Base-by-base conservation (phyloP, 208 protist genomes). In the Novymonas esmeraldas region DNA sequence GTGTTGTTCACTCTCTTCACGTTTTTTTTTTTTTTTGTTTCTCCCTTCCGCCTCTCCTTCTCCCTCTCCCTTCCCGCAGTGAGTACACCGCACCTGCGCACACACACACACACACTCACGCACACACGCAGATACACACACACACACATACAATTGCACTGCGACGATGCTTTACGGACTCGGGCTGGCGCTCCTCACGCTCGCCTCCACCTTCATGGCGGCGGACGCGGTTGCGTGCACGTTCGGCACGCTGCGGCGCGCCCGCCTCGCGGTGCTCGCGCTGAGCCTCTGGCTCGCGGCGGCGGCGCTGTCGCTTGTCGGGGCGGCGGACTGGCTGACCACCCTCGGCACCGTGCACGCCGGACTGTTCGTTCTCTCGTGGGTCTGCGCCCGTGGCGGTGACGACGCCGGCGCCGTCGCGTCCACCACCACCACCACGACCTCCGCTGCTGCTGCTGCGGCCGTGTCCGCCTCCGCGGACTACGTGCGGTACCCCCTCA, bases 121-220 rank as follows among this genome's bases (percentile, higher is more conserved):
- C 39, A 3, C 10, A 13, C 36, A 41, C 36, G 11, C 36, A 41
- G 7, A 41, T 41, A 41, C 36, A 11, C 36, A 14, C 7, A 5
- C 5, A 5, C 36, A 41, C 36, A 41, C 36, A 11, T 41, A 11
- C 11, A 41, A 11, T 34, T 6, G 24, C 31, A 46, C 11, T 29
- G n/a, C n/a, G n/a, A n/a, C 20, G 16, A 78, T 78, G 73, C 29
- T 78, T 13, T 79, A 79, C 42, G 41, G 60, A 29, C 2, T 62
- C 18, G 29, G 29, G 3, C 46, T 79, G 2, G 10, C 64, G 36
- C 28, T 79, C 49, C 36, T 70, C 67, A 93, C 87, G n/a, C 70
- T 90, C 28, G 63, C 62, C 52, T 90, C 84, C 34, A 79, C 84
- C 22, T 93, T 93, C 57, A 89, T 93, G 84, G 71, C 75, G 11